phyloP scores from a whole-genome alignment of 2,329 filamentous ascomycete species.

The Corniculantispora saksenae region DNA sequence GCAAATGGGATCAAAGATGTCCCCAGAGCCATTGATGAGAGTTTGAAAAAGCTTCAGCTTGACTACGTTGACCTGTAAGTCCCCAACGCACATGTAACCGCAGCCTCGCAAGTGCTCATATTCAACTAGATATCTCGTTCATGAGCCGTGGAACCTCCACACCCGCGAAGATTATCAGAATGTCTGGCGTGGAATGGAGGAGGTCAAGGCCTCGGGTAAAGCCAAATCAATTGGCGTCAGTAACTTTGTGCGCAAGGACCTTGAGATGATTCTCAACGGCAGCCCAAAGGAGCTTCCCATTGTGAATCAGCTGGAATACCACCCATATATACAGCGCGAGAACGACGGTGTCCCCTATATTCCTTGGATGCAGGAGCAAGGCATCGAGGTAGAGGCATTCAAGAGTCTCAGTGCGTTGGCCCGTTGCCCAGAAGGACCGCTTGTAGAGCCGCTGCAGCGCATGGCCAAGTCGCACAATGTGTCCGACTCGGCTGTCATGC shows the following conservation, averaged over 20 bases:
- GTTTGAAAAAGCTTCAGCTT: slow-evolving; percentile 60
- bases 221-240: slow-evolving; percentile 79
- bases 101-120: too few relatives aligned
- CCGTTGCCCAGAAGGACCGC: slow-evolving; percentile 4
- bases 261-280: slow-evolving; percentile 72
- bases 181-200: slow-evolving; percentile 71
- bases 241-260: slow-evolving; percentile 77
- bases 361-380: slow-evolving; percentile 11
- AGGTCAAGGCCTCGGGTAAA: slow-evolving; percentile 66
- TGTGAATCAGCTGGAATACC: slow-evolving; percentile 12
- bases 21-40: slow-evolving; percentile 59
- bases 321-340: slow-evolving; percentile 10
- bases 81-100: too few relatives aligned
- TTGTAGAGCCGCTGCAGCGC: not conserved
- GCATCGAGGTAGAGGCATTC: slow-evolving; percentile 14
- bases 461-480: slow-evolving; percentile 13
- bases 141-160: slow-evolving; percentile 79
- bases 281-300: slow-evolving; percentile 3
- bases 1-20: slow-evolving; percentile 79
- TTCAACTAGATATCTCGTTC: slow-evolving; percentile 75
- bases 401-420: slow-evolving; percentile 20
- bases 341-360: slow-evolving; percentile 11
- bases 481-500: slow-evolving; percentile 5
- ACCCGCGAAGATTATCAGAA: too few relatives aligned
- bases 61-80: slow-evolving; percentile 72